Evolutionary conservation across 805 yeast species (phyloP).

Genomic region (Barnettozyma siamensis): DNA sequence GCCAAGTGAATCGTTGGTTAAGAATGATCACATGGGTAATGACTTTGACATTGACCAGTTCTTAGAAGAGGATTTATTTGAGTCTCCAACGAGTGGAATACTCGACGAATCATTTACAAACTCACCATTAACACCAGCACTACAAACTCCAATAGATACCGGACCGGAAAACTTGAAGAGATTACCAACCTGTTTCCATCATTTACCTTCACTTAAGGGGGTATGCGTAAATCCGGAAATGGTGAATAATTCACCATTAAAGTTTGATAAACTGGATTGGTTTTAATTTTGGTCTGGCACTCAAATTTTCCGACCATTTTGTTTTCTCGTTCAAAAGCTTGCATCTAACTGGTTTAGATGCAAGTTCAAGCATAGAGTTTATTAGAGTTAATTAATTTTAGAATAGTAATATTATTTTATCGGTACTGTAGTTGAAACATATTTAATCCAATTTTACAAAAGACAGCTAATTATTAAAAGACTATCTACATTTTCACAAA

Average conservation of each 20-base stretch:
- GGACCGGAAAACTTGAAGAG: not conserved
- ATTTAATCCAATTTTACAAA: too few species aligned
- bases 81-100: slow-evolving; percentile 2
- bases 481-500: not conserved
- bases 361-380: too few species aligned
- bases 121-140: slow-evolving; percentile 12
- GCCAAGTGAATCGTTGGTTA: not conserved
- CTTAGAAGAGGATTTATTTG: slow-evolving; percentile 8
- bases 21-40: not conserved
- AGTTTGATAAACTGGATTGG: slow-evolving; percentile 12
- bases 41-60: not conserved
- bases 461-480: too few species aligned
- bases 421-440: not conserved
- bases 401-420: too few species aligned
- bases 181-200: too few species aligned
- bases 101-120: slow-evolving; percentile 4
- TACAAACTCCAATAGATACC: slow-evolving; percentile 8
- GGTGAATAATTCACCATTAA: slow-evolving; percentile 10
- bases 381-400: too few species aligned
- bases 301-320: too few species aligned
- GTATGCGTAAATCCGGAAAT: too few species aligned
- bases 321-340: too few species aligned
- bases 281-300: too few species aligned
- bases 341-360: too few species aligned
- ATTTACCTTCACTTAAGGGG: too few species aligned